A percentile compares a stretch with the other conserved stretches of the same genome.
phyloP scores from a whole-genome alignment of 2,329 filamentous ascomycete species.

The Tolypocladium amazonense region DNA sequence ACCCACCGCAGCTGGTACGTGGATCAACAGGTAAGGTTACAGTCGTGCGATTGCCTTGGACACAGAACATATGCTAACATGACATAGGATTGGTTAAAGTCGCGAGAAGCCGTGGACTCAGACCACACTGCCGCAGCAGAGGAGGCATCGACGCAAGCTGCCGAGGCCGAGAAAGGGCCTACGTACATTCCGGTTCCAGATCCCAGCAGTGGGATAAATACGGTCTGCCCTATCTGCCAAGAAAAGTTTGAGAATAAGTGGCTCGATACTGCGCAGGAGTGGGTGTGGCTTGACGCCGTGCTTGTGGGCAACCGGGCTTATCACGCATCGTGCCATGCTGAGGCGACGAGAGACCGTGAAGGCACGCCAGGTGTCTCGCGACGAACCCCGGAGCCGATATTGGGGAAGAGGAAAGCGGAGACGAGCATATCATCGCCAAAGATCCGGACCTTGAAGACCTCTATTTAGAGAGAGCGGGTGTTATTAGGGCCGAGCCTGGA shows the following conservation, averaged over 20 bases:
- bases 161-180: constrained; percentile 31
- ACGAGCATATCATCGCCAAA: constrained; percentile 32
- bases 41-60: not conserved
- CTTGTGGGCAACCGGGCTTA: constrained; percentile 71
- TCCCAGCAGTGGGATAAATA: constrained; percentile 62
- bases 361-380: constrained; percentile 29
- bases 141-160: constrained; percentile 18
- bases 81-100: constrained; percentile 75
- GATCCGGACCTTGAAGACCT: constrained; percentile 23
- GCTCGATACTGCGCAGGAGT: constrained; percentile 88
- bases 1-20: constrained; percentile 94
- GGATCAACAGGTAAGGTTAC: constrained; percentile 60
- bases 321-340: constrained; percentile 80
- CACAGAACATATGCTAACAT: constrained; percentile 14
- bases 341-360: constrained; percentile 59
- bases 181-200: constrained; percentile 79
- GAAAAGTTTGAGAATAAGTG: constrained; percentile 89
- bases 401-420: constrained; percentile 70
- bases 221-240: constrained; percentile 85
- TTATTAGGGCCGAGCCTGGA: not conserved
- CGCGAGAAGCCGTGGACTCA: constrained; percentile 67
- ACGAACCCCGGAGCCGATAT: constrained; percentile 51
- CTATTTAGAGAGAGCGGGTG: constrained; percentile 10
- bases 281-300: constrained; percentile 89
- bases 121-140: constrained; percentile 29